These are phyloP conservation scores for Pharus latifolius DNA, from an alignment of 176 grass and related monocot genomes.

Conservation along the genomic window DNA sequence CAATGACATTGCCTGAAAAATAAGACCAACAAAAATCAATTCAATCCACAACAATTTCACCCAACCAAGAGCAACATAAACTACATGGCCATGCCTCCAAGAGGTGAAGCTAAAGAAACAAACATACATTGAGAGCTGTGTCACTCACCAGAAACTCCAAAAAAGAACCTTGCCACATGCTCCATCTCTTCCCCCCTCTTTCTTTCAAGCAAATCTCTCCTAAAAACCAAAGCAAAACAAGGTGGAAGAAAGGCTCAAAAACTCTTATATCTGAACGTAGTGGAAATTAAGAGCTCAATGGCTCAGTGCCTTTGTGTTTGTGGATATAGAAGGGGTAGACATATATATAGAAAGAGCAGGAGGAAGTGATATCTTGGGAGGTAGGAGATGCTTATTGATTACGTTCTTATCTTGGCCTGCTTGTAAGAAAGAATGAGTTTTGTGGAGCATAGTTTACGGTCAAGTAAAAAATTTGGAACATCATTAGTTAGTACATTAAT, in stretches of 20 bases:
- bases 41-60: background rate
- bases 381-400: background rate
- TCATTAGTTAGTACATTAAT: background rate
- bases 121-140: background rate
- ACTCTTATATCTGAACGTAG: background rate
- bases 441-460: no score
- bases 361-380: background rate
- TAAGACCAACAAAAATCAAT: background rate
- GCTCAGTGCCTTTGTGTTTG: background rate
- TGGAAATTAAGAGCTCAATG: background rate
- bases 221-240: background rate
- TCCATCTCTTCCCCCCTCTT: slow-evolving; percentile 29
- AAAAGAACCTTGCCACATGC: slow-evolving; percentile 61
- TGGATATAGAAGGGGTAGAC: background rate
- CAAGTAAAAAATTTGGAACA: background rate
- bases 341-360: slow-evolving; percentile 1
- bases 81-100: background rate
- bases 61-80: background rate
- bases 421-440: background rate
- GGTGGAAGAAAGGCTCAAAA: background rate
- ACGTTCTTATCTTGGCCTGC: slow-evolving; percentile 10
- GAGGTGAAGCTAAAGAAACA: background rate
- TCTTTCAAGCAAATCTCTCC: background rate
- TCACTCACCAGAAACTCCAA: slow-evolving; percentile 52
- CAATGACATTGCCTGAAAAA: slow-evolving; percentile 64